Percentiles rank a stretch among this genome's conserved stretches.
Evolutionary conservation across 768 basidiomycete genomes (phyloP).

Genomic region (Exidia glandulosa): DNA sequence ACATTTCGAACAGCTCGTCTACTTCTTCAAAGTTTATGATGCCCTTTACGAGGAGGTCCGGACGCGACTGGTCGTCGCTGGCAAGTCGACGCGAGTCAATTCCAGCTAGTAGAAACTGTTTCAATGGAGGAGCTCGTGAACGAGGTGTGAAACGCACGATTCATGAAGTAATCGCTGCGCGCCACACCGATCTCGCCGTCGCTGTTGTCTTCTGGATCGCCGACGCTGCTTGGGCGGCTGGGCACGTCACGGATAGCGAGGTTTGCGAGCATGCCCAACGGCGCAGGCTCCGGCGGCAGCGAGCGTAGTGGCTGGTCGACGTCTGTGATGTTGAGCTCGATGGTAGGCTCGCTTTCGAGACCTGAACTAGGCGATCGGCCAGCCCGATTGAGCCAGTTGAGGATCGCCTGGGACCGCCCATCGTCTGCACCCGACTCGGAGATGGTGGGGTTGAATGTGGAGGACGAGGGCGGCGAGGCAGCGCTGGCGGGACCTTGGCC

Average conservation of each 20-base stretch:
- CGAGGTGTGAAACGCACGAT: not conserved
- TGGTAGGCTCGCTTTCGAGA: not conserved
- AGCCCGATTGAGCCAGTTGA: not conserved
- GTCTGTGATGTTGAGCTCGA: not conserved
- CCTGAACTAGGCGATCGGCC: not conserved
- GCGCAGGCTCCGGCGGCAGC: conserved; percentile 61
- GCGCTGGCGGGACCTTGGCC: not conserved
- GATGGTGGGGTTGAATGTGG: not conserved
- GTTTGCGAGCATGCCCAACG: conserved; percentile 65
- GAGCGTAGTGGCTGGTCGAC: conserved; percentile 2
- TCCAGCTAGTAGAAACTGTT: not conserved
- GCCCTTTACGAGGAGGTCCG: conserved; percentile 73
- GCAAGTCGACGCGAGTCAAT: conserved; percentile 43
- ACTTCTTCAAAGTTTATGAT: conserved; percentile 70
- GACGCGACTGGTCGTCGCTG: conserved; percentile 64
- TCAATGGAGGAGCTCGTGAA: not conserved
- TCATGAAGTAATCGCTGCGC: not conserved
- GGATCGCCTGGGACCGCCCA: not conserved
- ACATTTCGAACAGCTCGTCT: conserved; percentile 78
- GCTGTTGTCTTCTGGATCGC: not conserved
- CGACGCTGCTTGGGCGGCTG: conserved; percentile 11
- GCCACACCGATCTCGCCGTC: conserved; percentile 2
- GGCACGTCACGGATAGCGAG: conserved; percentile 50
- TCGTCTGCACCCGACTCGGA: not conserved
- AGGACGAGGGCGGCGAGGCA: not conserved